These are phyloP conservation scores for Bathelium albidoporum DNA, from an alignment of 495 filamentous ascomycete genomes.

Conservation along the genomic window DNA sequence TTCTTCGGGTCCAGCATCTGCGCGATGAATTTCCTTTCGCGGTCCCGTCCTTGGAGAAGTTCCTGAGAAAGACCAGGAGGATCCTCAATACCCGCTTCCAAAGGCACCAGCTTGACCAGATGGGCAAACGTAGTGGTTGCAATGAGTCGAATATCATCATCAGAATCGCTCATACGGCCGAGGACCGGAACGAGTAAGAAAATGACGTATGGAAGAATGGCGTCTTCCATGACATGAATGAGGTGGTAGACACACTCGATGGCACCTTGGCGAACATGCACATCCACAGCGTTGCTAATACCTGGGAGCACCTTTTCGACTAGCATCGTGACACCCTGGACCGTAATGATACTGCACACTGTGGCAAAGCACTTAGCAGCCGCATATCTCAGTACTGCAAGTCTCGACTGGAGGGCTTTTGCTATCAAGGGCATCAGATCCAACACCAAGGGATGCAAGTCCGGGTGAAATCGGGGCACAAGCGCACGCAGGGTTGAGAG, in stretches of 20 bases:
- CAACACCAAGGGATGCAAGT: slow-evolving; percentile 66
- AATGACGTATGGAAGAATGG: slow-evolving; percentile 93
- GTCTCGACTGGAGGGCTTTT: slow-evolving; percentile 70
- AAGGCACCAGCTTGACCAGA: slow-evolving; percentile 93
- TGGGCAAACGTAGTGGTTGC: slow-evolving; percentile 96
- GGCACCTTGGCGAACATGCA: slow-evolving; percentile 79
- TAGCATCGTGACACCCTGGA: slow-evolving; percentile 89
- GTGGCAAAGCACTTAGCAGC: slow-evolving; percentile 97
- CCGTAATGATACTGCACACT: slow-evolving; percentile 88
- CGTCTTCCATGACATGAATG: slow-evolving; percentile 96
- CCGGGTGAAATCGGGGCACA: slow-evolving; percentile 66
- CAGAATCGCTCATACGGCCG: slow-evolving; percentile 97
- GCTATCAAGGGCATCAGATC: slow-evolving; percentile 75
- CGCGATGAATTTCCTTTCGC: slow-evolving; percentile 89
- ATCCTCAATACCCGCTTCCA: slow-evolving; percentile 95
- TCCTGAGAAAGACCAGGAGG: slow-evolving; percentile 85
- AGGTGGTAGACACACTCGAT: slow-evolving; percentile 90
- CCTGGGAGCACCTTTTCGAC: slow-evolving; percentile 87
- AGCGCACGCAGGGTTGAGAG: slow-evolving; percentile 87
- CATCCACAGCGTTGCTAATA: slow-evolving; percentile 76
- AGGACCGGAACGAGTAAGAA: slow-evolving; percentile 98
- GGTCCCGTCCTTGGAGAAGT: slow-evolving; percentile 77
- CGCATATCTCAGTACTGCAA: slow-evolving; percentile 89
- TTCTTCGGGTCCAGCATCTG: slow-evolving; percentile 95
- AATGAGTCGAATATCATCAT: slow-evolving; percentile 86